phyloP scores from a whole-genome alignment of 805 yeast species.

The Blastobotrys mokoenaii region DNA sequence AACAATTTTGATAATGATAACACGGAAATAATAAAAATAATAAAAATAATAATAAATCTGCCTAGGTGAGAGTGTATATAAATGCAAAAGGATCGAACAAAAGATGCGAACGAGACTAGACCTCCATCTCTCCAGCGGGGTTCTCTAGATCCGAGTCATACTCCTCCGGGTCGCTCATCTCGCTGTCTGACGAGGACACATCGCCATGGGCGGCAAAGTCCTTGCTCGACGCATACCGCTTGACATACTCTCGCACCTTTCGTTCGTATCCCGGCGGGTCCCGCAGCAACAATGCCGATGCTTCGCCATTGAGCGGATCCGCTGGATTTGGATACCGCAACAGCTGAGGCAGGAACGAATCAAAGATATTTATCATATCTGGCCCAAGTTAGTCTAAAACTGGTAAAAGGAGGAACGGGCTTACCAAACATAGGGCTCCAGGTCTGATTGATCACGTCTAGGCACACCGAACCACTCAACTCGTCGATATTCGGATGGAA shows the following conservation, averaged over 20 bases:
- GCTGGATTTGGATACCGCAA: constrained; percentile 87
- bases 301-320: constrained; percentile 89
- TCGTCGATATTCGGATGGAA: constrained; percentile 96
- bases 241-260: constrained; percentile 61
- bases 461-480: constrained; percentile 78
- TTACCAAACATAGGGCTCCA: constrained; percentile 96
- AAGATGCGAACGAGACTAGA: constrained; percentile 13
- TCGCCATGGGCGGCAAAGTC: constrained; percentile 43
- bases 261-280: constrained; percentile 59
- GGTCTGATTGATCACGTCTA: constrained; percentile 93
- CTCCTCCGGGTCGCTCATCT: constrained; percentile 35
- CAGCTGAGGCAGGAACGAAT: constrained; percentile 86
- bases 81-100: too few species aligned
- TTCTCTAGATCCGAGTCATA: constrained; percentile 32
- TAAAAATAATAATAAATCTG: too few species aligned
- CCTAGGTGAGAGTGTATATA: too few species aligned
- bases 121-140: constrained; percentile 33
- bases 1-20: too few species aligned
- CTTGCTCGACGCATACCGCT: constrained; percentile 51
- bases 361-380: constrained; percentile 77
- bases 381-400: not conserved
- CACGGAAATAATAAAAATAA: too few species aligned
- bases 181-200: constrained; percentile 29
- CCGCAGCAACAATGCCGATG: constrained; percentile 67
- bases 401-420: not conserved